Conservation (phyloP, 2,329 filamentous ascomycete species). For the Aspergillus pseudoterreus region DNA sequence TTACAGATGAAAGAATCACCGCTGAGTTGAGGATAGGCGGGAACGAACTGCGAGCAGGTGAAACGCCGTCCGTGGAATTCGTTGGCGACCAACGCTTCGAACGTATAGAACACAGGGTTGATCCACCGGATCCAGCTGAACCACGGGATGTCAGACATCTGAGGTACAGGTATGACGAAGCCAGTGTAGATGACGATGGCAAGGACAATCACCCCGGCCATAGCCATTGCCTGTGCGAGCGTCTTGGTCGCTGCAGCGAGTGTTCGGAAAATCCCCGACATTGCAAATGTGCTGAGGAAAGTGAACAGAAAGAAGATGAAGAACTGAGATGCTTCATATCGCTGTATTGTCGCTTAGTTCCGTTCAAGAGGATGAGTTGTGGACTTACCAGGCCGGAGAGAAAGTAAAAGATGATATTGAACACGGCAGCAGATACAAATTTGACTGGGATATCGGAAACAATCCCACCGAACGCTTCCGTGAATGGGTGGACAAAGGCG, state of each 20-base stretch:
- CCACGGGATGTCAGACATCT: conserved; percentile 55
- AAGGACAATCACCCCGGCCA: conserved; percentile 51
- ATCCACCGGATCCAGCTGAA: conserved; percentile 65
- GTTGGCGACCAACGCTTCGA: conserved; percentile 56
- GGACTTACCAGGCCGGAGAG: conserved; percentile 64
- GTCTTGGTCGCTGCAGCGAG: conserved; percentile 58
- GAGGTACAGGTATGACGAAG: conserved; percentile 57
- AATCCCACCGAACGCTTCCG: conserved; percentile 82
- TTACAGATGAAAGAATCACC: conserved; percentile 53
- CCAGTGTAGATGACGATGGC: conserved; percentile 65
- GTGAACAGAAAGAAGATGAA: conserved; percentile 64
- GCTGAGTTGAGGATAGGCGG: conserved; percentile 41
- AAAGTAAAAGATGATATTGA: conserved; percentile 83
- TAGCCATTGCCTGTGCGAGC: conserved; percentile 60
- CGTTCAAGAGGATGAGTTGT: no score
- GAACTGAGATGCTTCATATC: conserved; percentile 45
- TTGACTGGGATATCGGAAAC: conserved; percentile 84
- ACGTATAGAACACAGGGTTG: conserved; percentile 64
- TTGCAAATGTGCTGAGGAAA: conserved; percentile 55
- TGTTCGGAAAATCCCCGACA: conserved; percentile 58
- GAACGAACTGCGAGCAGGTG: conserved; percentile 50
- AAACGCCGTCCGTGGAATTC: conserved; percentile 59
- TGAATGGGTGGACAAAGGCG: conserved; percentile 83
- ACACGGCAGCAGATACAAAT: conserved; percentile 65
- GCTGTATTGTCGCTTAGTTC: conserved; percentile 21